Percentiles rank a stretch among this genome's conserved stretches.
Conservation (phyloP, 2,329 filamentous ascomycete species). For the Ascocoryne sarcoides region DNA sequence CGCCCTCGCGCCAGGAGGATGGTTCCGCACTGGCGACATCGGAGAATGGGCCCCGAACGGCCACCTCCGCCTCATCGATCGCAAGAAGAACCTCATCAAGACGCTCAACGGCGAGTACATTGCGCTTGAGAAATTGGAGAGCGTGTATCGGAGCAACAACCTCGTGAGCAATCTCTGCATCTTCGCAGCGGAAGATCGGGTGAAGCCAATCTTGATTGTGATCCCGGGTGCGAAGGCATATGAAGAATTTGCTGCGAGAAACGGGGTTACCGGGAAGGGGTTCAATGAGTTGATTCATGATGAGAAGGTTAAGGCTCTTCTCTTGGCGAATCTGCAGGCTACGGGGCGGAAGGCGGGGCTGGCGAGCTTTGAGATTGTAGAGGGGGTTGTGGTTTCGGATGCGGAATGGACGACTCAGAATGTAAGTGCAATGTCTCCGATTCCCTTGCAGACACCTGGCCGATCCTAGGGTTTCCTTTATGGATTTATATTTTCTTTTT, state of each 20-base stretch:
- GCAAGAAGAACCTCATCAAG: constrained; percentile 98
- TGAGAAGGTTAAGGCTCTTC: constrained; percentile 50
- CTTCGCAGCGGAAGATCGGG: constrained; percentile 65
- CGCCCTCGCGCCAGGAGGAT: constrained; percentile 72
- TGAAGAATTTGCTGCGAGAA: constrained; percentile 47
- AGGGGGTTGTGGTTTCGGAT: constrained; percentile 68
- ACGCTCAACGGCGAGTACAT: constrained; percentile 94
- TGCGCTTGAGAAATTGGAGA: constrained; percentile 90
- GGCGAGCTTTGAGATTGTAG: constrained; percentile 62
- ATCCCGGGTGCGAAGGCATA: constrained; percentile 57
- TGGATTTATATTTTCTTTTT: constrained; percentile 25
- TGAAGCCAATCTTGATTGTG: constrained; percentile 76
- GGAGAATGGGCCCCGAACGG: constrained; percentile 78
- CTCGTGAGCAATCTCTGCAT: constrained; percentile 82
- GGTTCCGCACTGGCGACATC: constrained; percentile 97
- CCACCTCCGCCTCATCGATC: constrained; percentile 81
- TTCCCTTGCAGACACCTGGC: too few species aligned
- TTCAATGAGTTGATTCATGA: constrained; percentile 59
- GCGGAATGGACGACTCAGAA: constrained; percentile 84
- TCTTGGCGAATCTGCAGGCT: constrained; percentile 59
- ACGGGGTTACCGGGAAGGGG: constrained; percentile 54
- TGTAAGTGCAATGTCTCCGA: constrained; percentile 47
- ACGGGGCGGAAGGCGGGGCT: constrained; percentile 60
- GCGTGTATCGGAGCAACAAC: constrained; percentile 73
- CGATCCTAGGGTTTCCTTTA: too few species aligned